Evolutionary conservation across 2,329 filamentous ascomycete genomes (phyloP), one percentile per base, ranked within the genome.

Genomic region (Phialocephala sp.): DNA sequence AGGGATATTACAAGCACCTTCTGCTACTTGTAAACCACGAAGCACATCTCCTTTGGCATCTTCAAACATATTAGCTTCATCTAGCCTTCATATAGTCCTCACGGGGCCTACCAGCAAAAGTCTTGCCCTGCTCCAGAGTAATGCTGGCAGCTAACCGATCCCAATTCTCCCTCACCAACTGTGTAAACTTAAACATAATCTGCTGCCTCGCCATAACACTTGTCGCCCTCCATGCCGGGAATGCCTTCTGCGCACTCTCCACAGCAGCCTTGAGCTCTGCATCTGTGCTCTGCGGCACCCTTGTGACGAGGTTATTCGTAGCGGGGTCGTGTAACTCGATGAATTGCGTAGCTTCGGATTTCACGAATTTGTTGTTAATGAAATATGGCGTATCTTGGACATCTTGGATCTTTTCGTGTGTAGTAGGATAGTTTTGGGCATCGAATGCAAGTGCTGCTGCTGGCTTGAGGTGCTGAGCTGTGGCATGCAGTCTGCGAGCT

Each of bases 111-210:
- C 74, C 74, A 61, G 89, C 90, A 78, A 94, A 90, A 0, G 92
- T 95, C 86, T 95, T 95, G 78, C 92, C 92, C 82, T 95, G 92
- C 82, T 95, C 92, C 64, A 94, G 84, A 8, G 91, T 94, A 78
- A 95, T 95, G 80, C 90, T 93, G 14, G 92, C 91, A 18, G 92
- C 92, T 71, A 95, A 81, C 20, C 92, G 85, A 77, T 95, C 92
- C 91, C 91, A 94, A 81, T 95, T 90, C 80, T 94, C 89, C 60
- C 91, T 84, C 77, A 95, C 92, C 75, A 95, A 82, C 37, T 85
- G 84, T 39, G 93, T 91, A 74, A 93, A 93, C 79, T 90, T 91
- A 84, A 95, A 94, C 90, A 94, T 93, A 80, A 94, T 89, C 80
- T 92, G 88, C 83, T 95, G 92, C 69, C 91, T 85, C 68, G 86